Evolutionary conservation across 2,329 filamentous ascomycete species (phyloP).

Genomic region (Periconia digitata): DNA sequence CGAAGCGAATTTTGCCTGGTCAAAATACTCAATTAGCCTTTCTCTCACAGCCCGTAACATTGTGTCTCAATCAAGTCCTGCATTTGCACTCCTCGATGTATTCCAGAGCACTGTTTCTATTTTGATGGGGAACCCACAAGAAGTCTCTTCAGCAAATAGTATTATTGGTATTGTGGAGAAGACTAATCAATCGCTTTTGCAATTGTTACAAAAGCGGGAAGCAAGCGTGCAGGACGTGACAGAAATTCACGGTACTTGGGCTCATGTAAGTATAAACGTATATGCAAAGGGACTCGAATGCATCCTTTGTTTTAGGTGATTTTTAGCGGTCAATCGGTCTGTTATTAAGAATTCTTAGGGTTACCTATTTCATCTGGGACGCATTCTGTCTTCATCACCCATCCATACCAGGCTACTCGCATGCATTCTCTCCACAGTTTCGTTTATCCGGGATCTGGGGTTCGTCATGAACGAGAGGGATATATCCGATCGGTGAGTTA

Average conservation of each 20-base stretch:
- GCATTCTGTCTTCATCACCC: no score
- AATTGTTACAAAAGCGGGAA: not conserved
- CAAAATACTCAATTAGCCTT: not conserved
- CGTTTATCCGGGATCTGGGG: not conserved
- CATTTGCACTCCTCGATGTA: not conserved
- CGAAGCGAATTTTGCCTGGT: constrained; percentile 1
- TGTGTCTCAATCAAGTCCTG: not conserved
- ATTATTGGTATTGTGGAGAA: not conserved
- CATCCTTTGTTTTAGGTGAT: no score
- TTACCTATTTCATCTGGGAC: no score
- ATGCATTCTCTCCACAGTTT: not conserved
- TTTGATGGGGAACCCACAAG: no score
- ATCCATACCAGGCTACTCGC: not conserved
- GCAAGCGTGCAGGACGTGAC: not conserved
- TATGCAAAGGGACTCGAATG: not conserved
- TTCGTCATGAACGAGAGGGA: not conserved
- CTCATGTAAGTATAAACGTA: constrained; percentile 1
- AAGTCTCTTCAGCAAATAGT: not conserved
- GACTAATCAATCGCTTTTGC: not conserved
- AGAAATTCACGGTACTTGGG: not conserved
- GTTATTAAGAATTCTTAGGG: no score
- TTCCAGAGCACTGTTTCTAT: not conserved
- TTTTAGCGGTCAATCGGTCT: no score
- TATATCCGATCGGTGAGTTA: not conserved
- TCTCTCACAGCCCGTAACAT: not conserved